These are phyloP conservation scores for Fusarium musae DNA, from an alignment of 2,329 filamentous ascomycete genomes.

Conservation along the genomic window DNA sequence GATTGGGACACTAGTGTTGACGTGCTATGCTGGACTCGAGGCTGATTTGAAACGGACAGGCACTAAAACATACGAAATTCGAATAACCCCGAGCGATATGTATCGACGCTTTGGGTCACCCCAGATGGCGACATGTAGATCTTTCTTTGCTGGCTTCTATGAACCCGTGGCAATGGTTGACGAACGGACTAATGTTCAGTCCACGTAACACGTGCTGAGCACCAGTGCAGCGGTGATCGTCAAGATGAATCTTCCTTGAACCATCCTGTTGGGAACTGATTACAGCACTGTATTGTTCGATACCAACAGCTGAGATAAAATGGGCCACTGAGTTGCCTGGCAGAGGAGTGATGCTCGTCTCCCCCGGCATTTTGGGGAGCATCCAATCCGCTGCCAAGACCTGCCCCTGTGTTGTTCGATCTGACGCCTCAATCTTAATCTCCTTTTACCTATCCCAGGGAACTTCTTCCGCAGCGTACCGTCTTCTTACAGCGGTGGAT, in stretches of 20 bases:
- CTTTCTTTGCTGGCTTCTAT: slow-evolving; percentile 35
- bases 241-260: slow-evolving; percentile 28
- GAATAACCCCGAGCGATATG: slow-evolving; percentile 7
- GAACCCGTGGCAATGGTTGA: slow-evolving; percentile 28
- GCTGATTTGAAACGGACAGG: slow-evolving; percentile 19
- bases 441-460: slow-evolving; percentile 2
- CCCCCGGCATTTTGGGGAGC: slow-evolving; percentile 23
- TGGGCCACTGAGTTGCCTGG: slow-evolving; percentile 9
- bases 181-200: slow-evolving; percentile 22
- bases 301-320: slow-evolving; percentile 15
- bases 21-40: slow-evolving; percentile 18
- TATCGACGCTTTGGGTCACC: slow-evolving; percentile 5
- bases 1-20: slow-evolving; percentile 14
- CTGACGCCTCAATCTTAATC: slow-evolving; percentile 6
- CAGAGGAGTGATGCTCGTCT: slow-evolving; percentile 14
- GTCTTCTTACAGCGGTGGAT: neutral
- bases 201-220: slow-evolving; percentile 34
- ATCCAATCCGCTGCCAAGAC: slow-evolving; percentile 24
- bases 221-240: slow-evolving; percentile 32
- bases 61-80: slow-evolving; percentile 28
- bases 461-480: slow-evolving; percentile 21
- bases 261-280: slow-evolving; percentile 26
- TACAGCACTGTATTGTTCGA: slow-evolving; percentile 6
- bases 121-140: slow-evolving; percentile 27
- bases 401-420: slow-evolving; percentile 14